These are phyloP conservation scores for Immersiella caudata DNA, from an alignment of 495 filamentous ascomycete genomes.

Conservation along the genomic window DNA sequence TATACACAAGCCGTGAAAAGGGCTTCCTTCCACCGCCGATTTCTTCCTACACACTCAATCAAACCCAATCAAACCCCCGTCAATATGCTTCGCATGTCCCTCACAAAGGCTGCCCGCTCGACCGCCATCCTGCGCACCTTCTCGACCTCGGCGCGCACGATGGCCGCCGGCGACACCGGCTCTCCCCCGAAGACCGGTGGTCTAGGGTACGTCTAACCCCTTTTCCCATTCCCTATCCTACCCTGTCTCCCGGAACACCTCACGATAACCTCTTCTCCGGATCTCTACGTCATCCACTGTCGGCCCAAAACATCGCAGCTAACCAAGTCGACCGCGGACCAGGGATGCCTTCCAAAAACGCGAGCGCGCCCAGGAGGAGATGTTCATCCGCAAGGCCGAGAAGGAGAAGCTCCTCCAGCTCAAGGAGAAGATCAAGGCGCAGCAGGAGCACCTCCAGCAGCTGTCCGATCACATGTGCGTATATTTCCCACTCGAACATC, in stretches of 20 bases:
- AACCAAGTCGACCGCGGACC: conserved; percentile 2
- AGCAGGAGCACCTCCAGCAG: conserved; percentile 80
- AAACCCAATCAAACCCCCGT: conserved; percentile 18
- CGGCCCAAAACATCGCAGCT: background rate
- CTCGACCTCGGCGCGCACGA: conserved; percentile 61
- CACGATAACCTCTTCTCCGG: background rate
- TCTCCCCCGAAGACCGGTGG: conserved; percentile 55
- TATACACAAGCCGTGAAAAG: background rate
- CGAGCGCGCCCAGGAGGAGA: conserved; percentile 83
- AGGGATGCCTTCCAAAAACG: conserved; percentile 91
- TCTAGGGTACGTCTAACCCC: conserved; percentile 42
- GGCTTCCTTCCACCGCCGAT: background rate
- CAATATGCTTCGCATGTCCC: conserved; percentile 67
- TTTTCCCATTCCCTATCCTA: background rate
- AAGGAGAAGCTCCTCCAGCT: conserved; percentile 76
- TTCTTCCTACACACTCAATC: conserved; percentile 8
- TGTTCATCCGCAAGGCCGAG: conserved; percentile 82
- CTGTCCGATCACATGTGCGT: conserved; percentile 82
- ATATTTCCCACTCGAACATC: background rate
- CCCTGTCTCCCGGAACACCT: background rate
- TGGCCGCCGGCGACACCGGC: conserved; percentile 72
- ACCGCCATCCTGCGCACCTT: conserved; percentile 58
- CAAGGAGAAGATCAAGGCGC: conserved; percentile 75
- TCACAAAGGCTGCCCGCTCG: conserved; percentile 59
- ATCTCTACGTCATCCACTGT: background rate